Base-by-base conservation (phyloP, 2,329 filamentous ascomycete genomes). In the Fusarium pilosicola region DNA sequence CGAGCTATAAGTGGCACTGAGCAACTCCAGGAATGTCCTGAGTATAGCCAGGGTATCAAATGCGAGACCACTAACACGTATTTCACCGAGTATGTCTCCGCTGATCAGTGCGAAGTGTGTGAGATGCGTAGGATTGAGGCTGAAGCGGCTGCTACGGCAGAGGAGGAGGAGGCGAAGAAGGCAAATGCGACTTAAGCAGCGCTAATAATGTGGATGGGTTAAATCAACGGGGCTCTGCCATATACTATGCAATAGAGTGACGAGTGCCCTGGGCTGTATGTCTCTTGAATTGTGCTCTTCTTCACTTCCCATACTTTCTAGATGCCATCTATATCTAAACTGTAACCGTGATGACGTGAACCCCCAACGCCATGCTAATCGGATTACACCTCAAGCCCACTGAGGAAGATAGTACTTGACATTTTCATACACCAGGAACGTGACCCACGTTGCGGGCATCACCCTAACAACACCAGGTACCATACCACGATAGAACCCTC, bases 401-500 rank as follows among this genome's bases (percentile, higher is more conserved):
- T 78, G 78, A 30, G 89, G 86, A 41, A 97, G 81, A 80, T 94
- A 92, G 74, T 89, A 90, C 83, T 93, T 95, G 68, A 93, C 92
- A 82, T 98, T 98, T 85, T 99, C 96, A 83, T 98, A 98, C 30
- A 98, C 95, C 77, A 99, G 83, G 80, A 99, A 98, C 4, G 96
- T 98, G 61, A 98, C 94, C 89, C 96, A 97, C 7, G 96, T 98
- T 38, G 95, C 95, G 7, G 96, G 96, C 82, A 99, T 86, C 34
- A 98, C 96, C 70, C 96, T 89, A 59, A 97, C 86, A n/a, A 97
- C 88, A 74, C 96, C 97, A 2, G 96, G 95, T 45, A 94, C 90
- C 65, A 98, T 85, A 4, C 96, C 96, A 74, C 95, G 94, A 83
- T 98, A 99, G 83, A 98, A 98, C 0, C 96, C 96, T 15, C 88